Evolutionary conservation across 2,329 filamentous ascomycete genomes (phyloP).

Genomic region (Botryosphaeria dothidea): DNA sequence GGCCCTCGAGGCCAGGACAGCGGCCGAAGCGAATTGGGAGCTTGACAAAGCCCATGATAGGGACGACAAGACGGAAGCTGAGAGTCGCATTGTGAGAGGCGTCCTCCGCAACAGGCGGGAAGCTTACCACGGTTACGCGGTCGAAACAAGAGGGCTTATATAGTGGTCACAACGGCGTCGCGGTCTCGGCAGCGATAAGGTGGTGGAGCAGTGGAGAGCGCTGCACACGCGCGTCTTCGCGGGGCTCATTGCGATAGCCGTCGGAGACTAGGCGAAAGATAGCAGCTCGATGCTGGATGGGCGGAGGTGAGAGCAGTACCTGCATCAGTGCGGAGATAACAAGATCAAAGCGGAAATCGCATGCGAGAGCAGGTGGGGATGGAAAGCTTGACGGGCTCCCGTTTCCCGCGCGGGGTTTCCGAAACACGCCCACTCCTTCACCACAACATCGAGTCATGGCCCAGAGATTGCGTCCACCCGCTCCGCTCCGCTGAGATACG

Average conservation of each 20-base stretch:
- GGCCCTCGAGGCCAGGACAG: slow-evolving; percentile 21
- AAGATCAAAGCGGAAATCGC: background rate
- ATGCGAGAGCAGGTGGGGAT: background rate
- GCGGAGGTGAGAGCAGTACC: background rate
- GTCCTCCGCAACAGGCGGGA: background rate
- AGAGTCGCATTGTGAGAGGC: background rate
- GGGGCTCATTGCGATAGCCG: background rate
- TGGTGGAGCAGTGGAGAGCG: background rate
- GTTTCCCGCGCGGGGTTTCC: background rate
- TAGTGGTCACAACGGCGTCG: background rate
- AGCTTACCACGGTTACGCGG: background rate
- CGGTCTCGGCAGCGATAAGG: background rate
- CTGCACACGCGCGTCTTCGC: background rate
- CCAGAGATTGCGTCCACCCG: background rate
- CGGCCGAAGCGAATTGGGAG: slow-evolving; percentile 20
- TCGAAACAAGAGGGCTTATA: background rate
- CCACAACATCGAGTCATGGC: background rate
- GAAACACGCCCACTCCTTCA: background rate
- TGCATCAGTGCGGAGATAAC: slow-evolving; percentile 10
- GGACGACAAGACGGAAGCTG: background rate
- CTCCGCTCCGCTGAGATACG: background rate
- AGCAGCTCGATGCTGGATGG: background rate
- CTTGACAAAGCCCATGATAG: background rate
- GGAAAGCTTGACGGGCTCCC: background rate
- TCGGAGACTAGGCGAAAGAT: background rate